Evolutionary conservation across 2,329 filamentous ascomycete genomes (phyloP).

Genomic region (Fusarium heterosporum): DNA sequence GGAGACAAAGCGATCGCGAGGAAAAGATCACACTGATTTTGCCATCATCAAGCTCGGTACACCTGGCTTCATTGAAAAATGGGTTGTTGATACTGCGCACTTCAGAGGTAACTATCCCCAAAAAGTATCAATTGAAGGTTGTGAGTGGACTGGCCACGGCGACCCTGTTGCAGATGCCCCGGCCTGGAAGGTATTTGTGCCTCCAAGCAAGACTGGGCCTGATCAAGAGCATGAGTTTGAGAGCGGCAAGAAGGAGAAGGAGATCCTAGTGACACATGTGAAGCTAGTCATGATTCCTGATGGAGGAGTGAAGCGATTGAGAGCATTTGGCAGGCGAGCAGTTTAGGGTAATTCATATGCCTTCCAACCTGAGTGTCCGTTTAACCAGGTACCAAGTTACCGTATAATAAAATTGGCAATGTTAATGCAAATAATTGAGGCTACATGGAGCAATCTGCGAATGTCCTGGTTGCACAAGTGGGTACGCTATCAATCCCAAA

Average conservation of each 20-base stretch:
- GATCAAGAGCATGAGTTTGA: slow-evolving; percentile 78
- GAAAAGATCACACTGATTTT: slow-evolving; percentile 81
- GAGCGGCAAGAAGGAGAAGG: slow-evolving; percentile 65
- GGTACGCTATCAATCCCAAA: slow-evolving; percentile 36
- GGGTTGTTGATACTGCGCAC: slow-evolving; percentile 84
- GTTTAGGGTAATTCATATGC: slow-evolving; percentile 32
- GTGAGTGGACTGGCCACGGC: slow-evolving; percentile 65
- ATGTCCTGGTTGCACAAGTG: slow-evolving; percentile 7
- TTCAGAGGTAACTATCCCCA: slow-evolving; percentile 88
- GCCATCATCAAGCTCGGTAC: slow-evolving; percentile 79
- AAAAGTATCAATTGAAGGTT: slow-evolving; percentile 74
- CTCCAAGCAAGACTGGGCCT: slow-evolving; percentile 75
- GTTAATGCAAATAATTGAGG: too few species aligned
- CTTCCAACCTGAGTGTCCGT: not conserved
- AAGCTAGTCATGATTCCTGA: slow-evolving; percentile 95
- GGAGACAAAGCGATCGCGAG: slow-evolving; percentile 83
- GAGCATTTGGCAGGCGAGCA: slow-evolving; percentile 57
- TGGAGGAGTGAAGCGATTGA: slow-evolving; percentile 89
- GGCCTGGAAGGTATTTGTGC: slow-evolving; percentile 74
- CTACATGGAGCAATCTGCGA: too few species aligned
- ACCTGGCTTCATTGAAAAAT: slow-evolving; percentile 70
- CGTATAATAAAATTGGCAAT: slow-evolving; percentile 11
- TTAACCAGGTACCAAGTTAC: too few species aligned
- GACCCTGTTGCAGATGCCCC: slow-evolving; percentile 68
- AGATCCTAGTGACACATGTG: slow-evolving; percentile 78